Base-by-base conservation (phyloP, 2,329 filamentous ascomycete species). In the Fusarium pseudograminearum region DNA sequence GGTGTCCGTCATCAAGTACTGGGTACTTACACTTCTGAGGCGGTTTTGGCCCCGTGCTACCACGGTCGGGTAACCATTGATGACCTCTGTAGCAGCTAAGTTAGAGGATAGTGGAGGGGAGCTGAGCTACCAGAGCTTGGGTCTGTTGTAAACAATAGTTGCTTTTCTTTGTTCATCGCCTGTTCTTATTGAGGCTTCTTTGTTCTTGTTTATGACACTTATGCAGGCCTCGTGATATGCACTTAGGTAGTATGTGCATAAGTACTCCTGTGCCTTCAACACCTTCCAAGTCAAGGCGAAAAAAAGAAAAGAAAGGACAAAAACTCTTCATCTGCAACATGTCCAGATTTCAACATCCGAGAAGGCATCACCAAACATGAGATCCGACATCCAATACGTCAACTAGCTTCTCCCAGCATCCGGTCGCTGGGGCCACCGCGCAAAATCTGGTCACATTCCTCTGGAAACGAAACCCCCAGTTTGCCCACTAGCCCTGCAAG, bases 381-480 rank as follows among this genome's bases (percentile, higher is more conserved):
- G 65, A 69, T 60, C 41, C 44, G 31, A 51, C 18, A 57, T 61
- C 28, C 52, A 26, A 51, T 34, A 61, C 24, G 34, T 67, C 62
- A 60, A 64, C 42, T 50, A 52, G 28, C 41, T 50, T 18, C 47
- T 55, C 30, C 48, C 55, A 73, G 47, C 57, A 52, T 57, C 46
- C 55, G 61, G 71, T 69, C 67, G 58, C 48, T 61, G 50, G 69
- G 57, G 65, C 30, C 69, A 68, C 69, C 54, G 40, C 61, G 36
- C 41, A 74, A 72, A 72, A 73, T 70, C 65, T 62, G 44, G 58
- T 41, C 44, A 59, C 67, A 74, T 74, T 75, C 71, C 73, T 75
- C 70, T 73, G 67, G 71, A 72, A 72, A 74, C 73, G 51, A 68
- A 59, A 52, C 42, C 53, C 31, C 36, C 42, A 53, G 52, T 41